Evolutionary conservation across 2,329 filamentous ascomycete genomes (phyloP).

Genomic region (Beauveria varroae): DNA sequence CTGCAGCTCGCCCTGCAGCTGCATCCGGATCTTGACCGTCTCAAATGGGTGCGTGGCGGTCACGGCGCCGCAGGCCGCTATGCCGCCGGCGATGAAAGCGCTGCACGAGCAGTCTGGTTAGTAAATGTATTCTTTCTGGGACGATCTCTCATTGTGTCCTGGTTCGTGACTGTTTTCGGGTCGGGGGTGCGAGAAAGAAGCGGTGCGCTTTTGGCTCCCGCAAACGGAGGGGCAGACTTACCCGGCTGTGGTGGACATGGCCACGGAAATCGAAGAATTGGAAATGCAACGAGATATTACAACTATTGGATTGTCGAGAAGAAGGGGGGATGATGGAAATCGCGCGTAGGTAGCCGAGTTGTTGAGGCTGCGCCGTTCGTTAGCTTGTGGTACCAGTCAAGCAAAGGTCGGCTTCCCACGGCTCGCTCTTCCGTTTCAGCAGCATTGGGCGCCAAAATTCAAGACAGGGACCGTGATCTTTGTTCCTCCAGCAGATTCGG

Average conservation of each 20-base stretch:
- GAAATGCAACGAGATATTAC: neutral
- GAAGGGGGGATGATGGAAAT: neutral
- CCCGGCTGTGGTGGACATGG: constrained; percentile 11
- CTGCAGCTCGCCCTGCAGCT: constrained; percentile 92
- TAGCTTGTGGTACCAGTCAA: neutral
- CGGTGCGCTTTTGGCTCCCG: neutral
- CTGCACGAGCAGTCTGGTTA: constrained; percentile 31
- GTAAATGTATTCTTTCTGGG: neutral
- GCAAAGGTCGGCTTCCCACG: constrained; percentile 1
- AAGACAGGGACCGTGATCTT: neutral
- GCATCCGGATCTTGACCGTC: constrained; percentile 97
- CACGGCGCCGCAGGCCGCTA: constrained; percentile 94
- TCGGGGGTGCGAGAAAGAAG: neutral
- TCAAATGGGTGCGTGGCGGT: constrained; percentile 98
- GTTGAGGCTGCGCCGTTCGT: constrained; percentile 5
- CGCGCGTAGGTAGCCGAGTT: neutral
- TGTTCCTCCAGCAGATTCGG: neutral
- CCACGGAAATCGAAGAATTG: neutral
- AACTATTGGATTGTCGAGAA: neutral
- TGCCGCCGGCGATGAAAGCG: constrained; percentile 90
- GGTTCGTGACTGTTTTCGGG: neutral
- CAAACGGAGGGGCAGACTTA: neutral
- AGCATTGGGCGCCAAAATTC: neutral
- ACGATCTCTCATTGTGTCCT: too few species aligned
- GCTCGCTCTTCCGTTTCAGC: neutral